Evolutionary conservation across 257 asterid genomes (phyloP).

Genomic region (Nicotiana benthamiana): DNA sequence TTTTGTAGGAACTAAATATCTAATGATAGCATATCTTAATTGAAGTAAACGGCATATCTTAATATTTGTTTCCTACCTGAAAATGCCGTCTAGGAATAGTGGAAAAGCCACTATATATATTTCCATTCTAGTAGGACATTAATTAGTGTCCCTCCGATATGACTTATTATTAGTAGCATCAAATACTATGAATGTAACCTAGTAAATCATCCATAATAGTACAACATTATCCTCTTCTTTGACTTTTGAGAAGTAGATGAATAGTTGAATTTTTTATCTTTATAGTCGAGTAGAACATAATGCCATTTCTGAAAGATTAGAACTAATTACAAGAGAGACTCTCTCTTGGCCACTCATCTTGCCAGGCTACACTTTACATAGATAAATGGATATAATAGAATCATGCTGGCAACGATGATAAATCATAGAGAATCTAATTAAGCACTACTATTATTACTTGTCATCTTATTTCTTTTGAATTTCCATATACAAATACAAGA

Average conservation of each 20-base stretch:
- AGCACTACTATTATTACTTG: neutral
- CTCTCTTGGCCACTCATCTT: neutral
- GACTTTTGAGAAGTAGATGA: neutral
- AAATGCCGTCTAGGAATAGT: neutral
- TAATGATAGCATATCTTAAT: neutral
- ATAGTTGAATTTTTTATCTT: neutral
- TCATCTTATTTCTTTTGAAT: no score
- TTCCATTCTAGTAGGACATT: neutral
- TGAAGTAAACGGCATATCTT: neutral
- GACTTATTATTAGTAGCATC: neutral
- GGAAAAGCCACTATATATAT: neutral
- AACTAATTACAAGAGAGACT: neutral
- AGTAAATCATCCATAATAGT: neutral
- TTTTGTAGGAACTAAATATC: neutral
- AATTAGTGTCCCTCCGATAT: neutral
- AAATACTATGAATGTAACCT: constrained; percentile 5
- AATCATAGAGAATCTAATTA: neutral
- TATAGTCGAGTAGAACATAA: neutral
- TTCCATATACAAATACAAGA: no score
- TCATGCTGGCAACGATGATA: neutral
- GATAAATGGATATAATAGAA: neutral
- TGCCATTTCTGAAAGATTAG: neutral
- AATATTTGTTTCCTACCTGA: neutral
- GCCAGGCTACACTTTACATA: neutral
- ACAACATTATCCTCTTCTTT: neutral